Evolutionary conservation across 2,329 filamentous ascomycete species (phyloP), one percentile per base, ranked within the genome.

Genomic region (Trichoderma hamatum): DNA sequence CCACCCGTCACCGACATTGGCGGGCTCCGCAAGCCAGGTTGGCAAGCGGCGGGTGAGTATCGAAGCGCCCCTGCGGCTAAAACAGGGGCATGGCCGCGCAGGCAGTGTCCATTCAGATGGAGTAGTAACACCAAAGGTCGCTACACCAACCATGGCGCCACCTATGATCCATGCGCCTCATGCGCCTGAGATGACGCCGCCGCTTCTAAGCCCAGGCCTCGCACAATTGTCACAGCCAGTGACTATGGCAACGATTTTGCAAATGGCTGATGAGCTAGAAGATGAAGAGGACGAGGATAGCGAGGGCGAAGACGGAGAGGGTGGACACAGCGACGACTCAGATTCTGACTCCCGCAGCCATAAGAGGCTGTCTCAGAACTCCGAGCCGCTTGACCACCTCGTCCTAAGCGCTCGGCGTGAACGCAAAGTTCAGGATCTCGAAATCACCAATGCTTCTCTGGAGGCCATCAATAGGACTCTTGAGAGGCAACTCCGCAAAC

Each of bases 361-460:
- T 5, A 84, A 85, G 21, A 92, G 86, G 78, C 84, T 83, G 59
- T 82, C 77, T 34, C 81, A 80, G 73, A 83, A 84, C 14, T 80
- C 86, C 19, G 88, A 90, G 67, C 84, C 88, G 9, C 82, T 91
- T 71, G 92, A 88, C 71, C 94, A 96, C 70, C 84, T 93, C 7
- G 93, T 96, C 13, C 88, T 91, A n/a, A 96, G 93, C 77, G 96
- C 96, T 16, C 88, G 96, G 34, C 88, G 93, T 43, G 96, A 98
- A 79, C 89, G 96, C 71, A 99, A 98, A 82, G 94, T 99, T 1
- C 88, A 98, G 73, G 96, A 99, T 78, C 84, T 99, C 6, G 93
- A 99, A 78, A 99, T 99, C 72, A 97, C 92, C 67, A 99, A 99
- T 76, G 96, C 93, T 1, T 97, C 94, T 1, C 85, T 99, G 3